Conservation (phyloP, 805 yeast genomes). For the Saturnispora silvae region DNA sequence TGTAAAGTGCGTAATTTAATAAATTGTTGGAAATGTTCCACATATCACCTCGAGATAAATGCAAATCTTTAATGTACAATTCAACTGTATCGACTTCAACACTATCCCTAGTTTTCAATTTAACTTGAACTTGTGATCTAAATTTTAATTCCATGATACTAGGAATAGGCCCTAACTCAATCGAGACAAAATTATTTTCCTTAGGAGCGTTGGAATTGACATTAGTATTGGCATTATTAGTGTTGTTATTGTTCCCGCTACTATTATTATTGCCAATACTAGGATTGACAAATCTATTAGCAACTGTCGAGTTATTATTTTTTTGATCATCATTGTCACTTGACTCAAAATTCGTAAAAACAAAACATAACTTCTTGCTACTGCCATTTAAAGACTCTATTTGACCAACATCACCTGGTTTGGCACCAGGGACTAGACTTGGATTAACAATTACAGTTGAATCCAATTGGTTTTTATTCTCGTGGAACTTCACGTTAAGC, state of each 20-base stretch:
- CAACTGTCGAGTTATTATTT: constrained; percentile 7
- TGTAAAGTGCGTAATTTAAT: constrained; percentile 53
- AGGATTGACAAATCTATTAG: constrained; percentile 7
- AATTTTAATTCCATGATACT: constrained; percentile 53
- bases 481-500: constrained; percentile 53
- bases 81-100: constrained; percentile 80
- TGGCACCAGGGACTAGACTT: constrained; percentile 46
- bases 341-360: constrained; percentile 24
- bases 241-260: too few species aligned
- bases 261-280: too few species aligned
- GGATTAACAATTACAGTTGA: constrained; percentile 54
- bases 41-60: constrained; percentile 84
- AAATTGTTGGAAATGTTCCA: constrained; percentile 67
- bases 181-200: constrained; percentile 34
- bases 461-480: constrained; percentile 43
- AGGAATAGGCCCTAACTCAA: constrained; percentile 51
- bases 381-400: constrained; percentile 35
- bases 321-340: constrained; percentile 3
- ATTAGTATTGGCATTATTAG: constrained; percentile 13
- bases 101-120: constrained; percentile 31
- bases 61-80: constrained; percentile 66
- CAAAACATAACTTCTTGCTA: constrained; percentile 32
- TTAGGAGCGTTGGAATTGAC: constrained; percentile 11
- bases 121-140: constrained; percentile 54
- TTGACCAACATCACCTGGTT: constrained; percentile 72